Evolutionary conservation across 176 grass and related monocot species (phyloP), one percentile per base, ranked within the genome.

Genomic region (Phoenix roebelenii): DNA sequence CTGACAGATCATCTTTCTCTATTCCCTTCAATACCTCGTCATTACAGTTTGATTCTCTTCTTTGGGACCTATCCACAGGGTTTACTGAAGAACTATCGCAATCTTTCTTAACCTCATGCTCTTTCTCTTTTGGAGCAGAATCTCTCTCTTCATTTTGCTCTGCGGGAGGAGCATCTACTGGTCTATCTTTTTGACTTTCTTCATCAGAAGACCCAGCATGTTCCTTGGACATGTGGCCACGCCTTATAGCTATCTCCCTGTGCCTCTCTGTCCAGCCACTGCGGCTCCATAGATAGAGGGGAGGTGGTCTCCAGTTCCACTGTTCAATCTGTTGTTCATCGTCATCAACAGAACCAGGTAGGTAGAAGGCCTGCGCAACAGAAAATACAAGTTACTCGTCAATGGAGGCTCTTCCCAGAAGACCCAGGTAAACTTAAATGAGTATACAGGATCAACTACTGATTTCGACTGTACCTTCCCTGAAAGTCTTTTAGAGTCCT

Each of bases 231-330:
- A 75, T 61, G 73, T 98, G 87, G 61, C 58, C 75, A 67, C 71
- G 73, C 39, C 72, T 71, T 69, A 64, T 63, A 18, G 93, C 87
- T 18, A 89, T 35, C 70, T 55, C 59, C 66, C 57, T 85, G 60
- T 98, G 93, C 52, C 72, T 81, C 55, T 22, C 51, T 80, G 87
- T 83, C 87, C 84, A 98, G 62, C 83, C 70, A 58, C 65, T 32
- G 59, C 15, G 93, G 69, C 87, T 92, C 93, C 93, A 98, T 55
- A 98, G 64, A 74, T 83, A 92, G 18, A 98, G 73, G 7, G 77
- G 63, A 54, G 93, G 93, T 15, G 87, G 25, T 59, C 52, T 77
- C 67, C 61, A 60, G 85, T 98, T 98, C 93, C 93, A 92, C 60
- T 86, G 84, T 51, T 98, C 81, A 15, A 88, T 65, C 77, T 57